Base-by-base conservation (phyloP, 129 eudicot genomes). In the Lactuca saligna region DNA sequence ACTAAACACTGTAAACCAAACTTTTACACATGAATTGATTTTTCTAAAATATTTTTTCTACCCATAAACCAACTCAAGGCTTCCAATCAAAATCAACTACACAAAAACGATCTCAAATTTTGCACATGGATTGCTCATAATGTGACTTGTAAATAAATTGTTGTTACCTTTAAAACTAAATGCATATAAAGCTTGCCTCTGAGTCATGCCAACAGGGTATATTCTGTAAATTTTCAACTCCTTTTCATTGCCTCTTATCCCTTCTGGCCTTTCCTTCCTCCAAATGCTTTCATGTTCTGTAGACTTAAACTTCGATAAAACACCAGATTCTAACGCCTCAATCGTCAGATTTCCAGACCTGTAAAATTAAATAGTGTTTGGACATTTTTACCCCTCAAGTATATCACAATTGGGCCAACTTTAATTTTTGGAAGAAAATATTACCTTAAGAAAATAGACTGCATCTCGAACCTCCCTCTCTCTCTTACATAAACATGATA, bases 81-180 rank as follows among this genome's bases (percentile, higher is more conserved):
- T 41, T 57, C 7, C 7, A 39, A 25, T 25, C 34, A n/a, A 50
- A 6, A 34, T 68, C 17, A 6, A 46, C 4, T 85, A 92, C 60
- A 92, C 92, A 38, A 92, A 92, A 44, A 92, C 75, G 51, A 87
- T 92, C 82, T 92, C 98, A n/a, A 92, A 92, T 54, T 89, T 92
- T 11, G 95, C 72, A 57, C 96, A 89, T 3, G 85, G 96, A 46
- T 89, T 81, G 57, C 75, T 83, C 69, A 81, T 74, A 48, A 89
- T 33, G 71, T 92, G 85, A 41, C 80, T 74, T 49, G 71, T 77
- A 72, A 92, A 84, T 54, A 82, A 89, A 15, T 69, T 25, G 1
- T 25, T 67, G 44, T 53, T 80, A 32, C 74, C 88, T 68, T 86
- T 72, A 80, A 92, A 89, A 61, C 75, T 92, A 68, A 86, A 89